Evolutionary conservation across 257 asterid species (phyloP).

Genomic region (Fraxinus quadrangulata): DNA sequence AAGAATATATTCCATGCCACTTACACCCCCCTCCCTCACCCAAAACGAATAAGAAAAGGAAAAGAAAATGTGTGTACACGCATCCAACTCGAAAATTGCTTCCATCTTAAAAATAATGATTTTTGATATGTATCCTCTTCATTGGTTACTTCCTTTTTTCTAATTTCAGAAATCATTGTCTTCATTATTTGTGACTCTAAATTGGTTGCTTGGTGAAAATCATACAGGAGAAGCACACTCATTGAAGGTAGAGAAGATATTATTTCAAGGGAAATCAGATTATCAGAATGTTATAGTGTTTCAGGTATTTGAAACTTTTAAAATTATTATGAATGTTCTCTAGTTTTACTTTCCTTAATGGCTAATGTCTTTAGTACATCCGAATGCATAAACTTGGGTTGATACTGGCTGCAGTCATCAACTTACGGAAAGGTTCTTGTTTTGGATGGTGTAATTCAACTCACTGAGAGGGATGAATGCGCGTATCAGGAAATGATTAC

Average conservation of each 20-base stretch:
- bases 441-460: slow-evolving; percentile 96
- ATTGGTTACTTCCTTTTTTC: neutral
- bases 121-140: neutral
- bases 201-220: slow-evolving; percentile 21
- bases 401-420: slow-evolving; percentile 62
- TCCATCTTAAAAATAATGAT: neutral
- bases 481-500: slow-evolving; percentile 98
- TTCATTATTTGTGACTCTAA: neutral
- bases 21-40: neutral
- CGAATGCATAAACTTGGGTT: slow-evolving; percentile 23
- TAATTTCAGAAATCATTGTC: neutral
- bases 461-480: slow-evolving; percentile 98
- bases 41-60: neutral
- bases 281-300: slow-evolving; percentile 91
- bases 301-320: slow-evolving; percentile 53
- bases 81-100: neutral
- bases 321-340: neutral
- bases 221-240: slow-evolving; percentile 98
- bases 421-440: slow-evolving; percentile 96
- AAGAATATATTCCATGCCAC: neutral
- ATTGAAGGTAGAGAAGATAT: slow-evolving; percentile 81
- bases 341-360: neutral
- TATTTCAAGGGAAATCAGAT: slow-evolving; percentile 88
- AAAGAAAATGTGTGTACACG: neutral
- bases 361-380: neutral